Evolutionary conservation across 768 basidiomycete species (phyloP).

Genomic region (Coprinopsis sp.): DNA sequence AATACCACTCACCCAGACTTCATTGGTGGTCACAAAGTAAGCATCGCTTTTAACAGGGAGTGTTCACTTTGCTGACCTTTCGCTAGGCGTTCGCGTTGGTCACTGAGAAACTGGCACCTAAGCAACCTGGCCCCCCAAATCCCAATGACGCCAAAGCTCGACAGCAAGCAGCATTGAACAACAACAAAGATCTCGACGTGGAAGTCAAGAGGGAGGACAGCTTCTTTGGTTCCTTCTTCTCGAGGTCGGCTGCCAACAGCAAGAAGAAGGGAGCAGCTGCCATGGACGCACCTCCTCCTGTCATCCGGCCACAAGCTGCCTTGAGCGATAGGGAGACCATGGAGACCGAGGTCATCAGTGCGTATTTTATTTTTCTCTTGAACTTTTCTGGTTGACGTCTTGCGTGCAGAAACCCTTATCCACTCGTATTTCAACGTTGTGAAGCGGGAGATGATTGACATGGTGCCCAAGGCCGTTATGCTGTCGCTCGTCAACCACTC

Average conservation of each 20-base stretch:
- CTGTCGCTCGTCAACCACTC: constrained; percentile 88
- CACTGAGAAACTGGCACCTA: constrained; percentile 74
- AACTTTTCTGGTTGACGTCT: neutral
- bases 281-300: constrained; percentile 71
- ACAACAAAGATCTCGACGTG: constrained; percentile 90
- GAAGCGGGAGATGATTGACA: constrained; percentile 99
- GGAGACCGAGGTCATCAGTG: constrained; percentile 99
- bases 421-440: constrained; percentile 97
- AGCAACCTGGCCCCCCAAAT: constrained; percentile 61
- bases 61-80: constrained; percentile 1
- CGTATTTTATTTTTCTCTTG: constrained; percentile 27
- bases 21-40: constrained; percentile 86
- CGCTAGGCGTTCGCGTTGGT: constrained; percentile 86
- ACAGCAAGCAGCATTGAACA: constrained; percentile 75
- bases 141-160: constrained; percentile 63
- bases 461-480: constrained; percentile 96
- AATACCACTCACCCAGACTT: constrained; percentile 99
- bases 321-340: constrained; percentile 93
- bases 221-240: constrained; percentile 96
- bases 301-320: constrained; percentile 87
- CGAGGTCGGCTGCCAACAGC: constrained; percentile 44
- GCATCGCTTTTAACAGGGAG: constrained; percentile 5
- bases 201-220: constrained; percentile 87
- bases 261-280: constrained; percentile 51
- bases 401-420: constrained; percentile 77